Evolutionary conservation across 2,329 filamentous ascomycete species (phyloP), one percentile per base, ranked within the genome.

Genomic region (Podosphaera leucotricha): DNA sequence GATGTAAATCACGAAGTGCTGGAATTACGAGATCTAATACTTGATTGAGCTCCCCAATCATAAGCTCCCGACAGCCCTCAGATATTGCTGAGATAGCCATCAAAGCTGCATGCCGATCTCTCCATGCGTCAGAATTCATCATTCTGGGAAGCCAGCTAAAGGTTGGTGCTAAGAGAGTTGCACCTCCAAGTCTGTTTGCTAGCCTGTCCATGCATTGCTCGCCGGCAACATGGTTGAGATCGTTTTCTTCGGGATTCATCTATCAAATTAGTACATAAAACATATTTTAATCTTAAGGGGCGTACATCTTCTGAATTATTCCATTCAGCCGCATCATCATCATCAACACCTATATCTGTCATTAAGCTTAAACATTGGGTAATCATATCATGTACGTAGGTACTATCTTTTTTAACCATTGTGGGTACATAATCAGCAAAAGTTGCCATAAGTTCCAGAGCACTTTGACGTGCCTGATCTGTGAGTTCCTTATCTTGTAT

Each of bases 71-170:
- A 58, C 90, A 98, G 33, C 90, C 90, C 62, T 98, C 90, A 0
- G 90, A 95, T 50, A 98, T 98, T 51, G 90, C 90, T 2, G 87
- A 95, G 48, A 98, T 94, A 20, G 90, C 90, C 90, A 98, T 98
- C 43, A 98, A 72, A 40, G 90, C 90, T 26, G 90, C 90, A 61
- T 98, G 90, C 49, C 87, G 76, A 60, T 98, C 90, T 56, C 83
- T 77, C 90, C 90, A 98, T 24, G 84, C 75, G 54, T 82, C 79
- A 1, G 90, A 95, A 44, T 78, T 83, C 77, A 95, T 92, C 90
- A 98, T 98, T 50, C 85, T 74, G 8, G 90, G 90, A 35, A 98
- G 75, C 90, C 90, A 98, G 60, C 80, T 80, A 63, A 95, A 98
- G 0, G 87, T 95, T 1, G 86, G 86, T 24, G 82, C 82, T 18